Base-by-base conservation (phyloP, 225 moss, liverwort and hornwort genomes). In the Thuidium tamariscinum region DNA sequence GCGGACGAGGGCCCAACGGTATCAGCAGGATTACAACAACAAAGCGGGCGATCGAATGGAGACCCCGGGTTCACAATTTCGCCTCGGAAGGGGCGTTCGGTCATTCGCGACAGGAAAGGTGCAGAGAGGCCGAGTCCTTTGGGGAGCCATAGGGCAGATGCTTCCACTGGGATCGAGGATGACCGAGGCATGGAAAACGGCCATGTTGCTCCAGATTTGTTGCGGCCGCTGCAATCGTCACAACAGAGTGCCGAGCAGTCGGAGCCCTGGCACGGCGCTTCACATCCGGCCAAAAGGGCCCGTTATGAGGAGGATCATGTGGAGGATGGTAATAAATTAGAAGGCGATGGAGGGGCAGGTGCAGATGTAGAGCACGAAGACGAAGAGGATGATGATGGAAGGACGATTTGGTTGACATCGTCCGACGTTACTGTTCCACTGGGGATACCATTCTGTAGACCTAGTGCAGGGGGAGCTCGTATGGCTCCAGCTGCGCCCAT, bases 61-160 rank as follows among this genome's bases (percentile, higher is more conserved):
- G 95, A 98, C 41, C 77, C 87, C 80, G 93, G 93, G 41, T 93
- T 95, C 82, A 88, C 92, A 17, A 90, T 89, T 21, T 95, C 97
- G 14, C 94, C 97, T 9, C 93, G 96, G 64, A 99, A 99, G 90
- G 98, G 98, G 63, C 94, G 98, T 66, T 97, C 98, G 36, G 92
- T 90, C 56, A 91, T 95, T 42, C 93, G 93, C 32, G 93, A 95
- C 89, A 90, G 95, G 64, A 99, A 97, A 84, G 96, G 93, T 7
- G 92, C 95, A 62, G 98, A 98, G 86, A 95, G 98, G 84, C 94
- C 97, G 60, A 99, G 98, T 88, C 98, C 98, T 16, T 86, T 99
- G 87, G 97, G 98, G 62, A 89, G 88, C 82, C 88, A 94, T 20
- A 88, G 95, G 90, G 92, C 90, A 54, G 98, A 95, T 85, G 94